phyloP scores from a whole-genome alignment of 805 yeast genomes.

The Huiozyma naganishii region DNA sequence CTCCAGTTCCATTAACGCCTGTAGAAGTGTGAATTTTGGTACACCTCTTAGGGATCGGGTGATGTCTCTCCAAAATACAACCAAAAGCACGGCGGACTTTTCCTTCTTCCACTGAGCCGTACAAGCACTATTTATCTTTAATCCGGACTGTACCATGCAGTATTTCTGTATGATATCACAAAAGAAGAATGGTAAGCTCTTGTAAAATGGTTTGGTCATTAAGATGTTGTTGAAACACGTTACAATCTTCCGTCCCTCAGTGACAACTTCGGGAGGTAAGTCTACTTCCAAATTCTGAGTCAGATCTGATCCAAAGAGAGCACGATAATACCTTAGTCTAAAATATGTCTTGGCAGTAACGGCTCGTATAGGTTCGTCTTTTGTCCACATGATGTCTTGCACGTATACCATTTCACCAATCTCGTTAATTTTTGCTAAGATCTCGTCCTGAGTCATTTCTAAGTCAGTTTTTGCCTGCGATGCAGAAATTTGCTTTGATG shows the following conservation, averaged over 20 bases:
- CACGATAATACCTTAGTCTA: neutral
- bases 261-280: conserved; percentile 3
- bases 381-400: conserved; percentile 1
- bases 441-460: neutral
- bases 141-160: conserved; percentile 16
- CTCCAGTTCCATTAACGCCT: conserved; percentile 25
- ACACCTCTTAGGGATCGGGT: conserved; percentile 20
- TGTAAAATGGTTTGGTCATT: conserved; percentile 18
- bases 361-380: neutral
- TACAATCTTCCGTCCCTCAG: conserved; percentile 3
- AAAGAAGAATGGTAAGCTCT: conserved; percentile 20
- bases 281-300: conserved; percentile 1
- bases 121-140: conserved; percentile 8
- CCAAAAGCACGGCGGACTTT: conserved; percentile 16
- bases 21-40: conserved; percentile 17
- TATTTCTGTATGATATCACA: conserved; percentile 24
- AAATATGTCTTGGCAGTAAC: conserved; percentile 1
- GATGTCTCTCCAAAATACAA: conserved; percentile 24
- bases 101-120: conserved; percentile 17
- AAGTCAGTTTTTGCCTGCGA: neutral
- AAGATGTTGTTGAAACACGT: conserved; percentile 14
- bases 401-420: neutral
- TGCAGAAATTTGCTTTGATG: neutral
- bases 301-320: neutral
- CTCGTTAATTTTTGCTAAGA: neutral